A percentile compares a stretch with the other conserved stretches of the same genome.
Evolutionary conservation across 1,284 basidiomycete genomes (phyloP).

Genomic region (Phaffia rhodozyma): DNA sequence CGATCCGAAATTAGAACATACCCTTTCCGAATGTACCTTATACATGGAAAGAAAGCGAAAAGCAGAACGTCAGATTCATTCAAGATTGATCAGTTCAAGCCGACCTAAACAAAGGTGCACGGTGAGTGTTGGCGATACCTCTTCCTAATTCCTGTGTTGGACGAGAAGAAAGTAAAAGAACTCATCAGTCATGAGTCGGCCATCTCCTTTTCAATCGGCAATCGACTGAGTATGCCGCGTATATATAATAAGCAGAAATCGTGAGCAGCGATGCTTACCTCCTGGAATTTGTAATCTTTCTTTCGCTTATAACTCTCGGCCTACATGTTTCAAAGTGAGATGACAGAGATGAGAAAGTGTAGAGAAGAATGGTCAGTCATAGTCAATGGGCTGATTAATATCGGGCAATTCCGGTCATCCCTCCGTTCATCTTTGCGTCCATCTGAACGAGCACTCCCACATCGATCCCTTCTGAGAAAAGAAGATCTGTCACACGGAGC

Average conservation of each 20-base stretch:
- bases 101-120: background rate
- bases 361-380: too few relatives aligned
- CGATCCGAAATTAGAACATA: background rate
- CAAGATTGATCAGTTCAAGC: too few relatives aligned
- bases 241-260: too few relatives aligned
- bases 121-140: background rate
- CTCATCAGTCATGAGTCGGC: background rate
- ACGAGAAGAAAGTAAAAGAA: background rate
- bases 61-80: background rate
- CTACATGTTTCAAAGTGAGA: slow-evolving; percentile 2
- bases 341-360: background rate
- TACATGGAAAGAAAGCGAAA: background rate
- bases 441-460: too few relatives aligned
- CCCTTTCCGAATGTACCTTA: slow-evolving; percentile 66
- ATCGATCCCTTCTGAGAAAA: too few relatives aligned
- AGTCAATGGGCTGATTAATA: too few relatives aligned
- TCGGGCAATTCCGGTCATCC: too few relatives aligned
- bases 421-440: too few relatives aligned
- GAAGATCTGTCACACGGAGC: too few relatives aligned
- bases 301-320: slow-evolving; percentile 23
- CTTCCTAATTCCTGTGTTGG: background rate
- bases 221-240: too few relatives aligned
- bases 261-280: background rate
- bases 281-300: slow-evolving; percentile 23
- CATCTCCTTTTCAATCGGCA: too few relatives aligned